These are phyloP conservation scores for Schizophyllum commune DNA, from an alignment of 1,284 basidiomycete species.

Conservation along the genomic window DNA sequence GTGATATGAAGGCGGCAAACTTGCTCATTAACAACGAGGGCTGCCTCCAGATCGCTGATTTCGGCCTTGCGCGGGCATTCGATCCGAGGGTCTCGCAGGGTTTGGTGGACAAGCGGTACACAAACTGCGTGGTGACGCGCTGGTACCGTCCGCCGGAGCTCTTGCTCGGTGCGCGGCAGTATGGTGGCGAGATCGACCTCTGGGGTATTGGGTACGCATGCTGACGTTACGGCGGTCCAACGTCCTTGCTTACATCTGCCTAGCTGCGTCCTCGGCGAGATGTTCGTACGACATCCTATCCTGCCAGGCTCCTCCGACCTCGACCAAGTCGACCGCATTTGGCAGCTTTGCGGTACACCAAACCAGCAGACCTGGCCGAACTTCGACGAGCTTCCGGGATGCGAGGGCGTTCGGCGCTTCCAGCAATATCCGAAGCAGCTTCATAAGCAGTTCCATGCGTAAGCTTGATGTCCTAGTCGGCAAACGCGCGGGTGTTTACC, in stretches of 20 bases:
- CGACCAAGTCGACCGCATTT: conserved; percentile 89
- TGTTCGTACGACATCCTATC: conserved; percentile 87
- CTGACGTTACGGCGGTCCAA: not conserved
- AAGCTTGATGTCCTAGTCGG: conserved; percentile 29
- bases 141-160: conserved; percentile 99
- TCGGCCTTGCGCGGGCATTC: conserved; percentile 85
- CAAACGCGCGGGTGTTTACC: conserved; percentile 7
- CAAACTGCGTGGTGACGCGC: conserved; percentile 96
- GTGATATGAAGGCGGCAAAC: conserved; percentile 99
- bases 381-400: conserved; percentile 71
- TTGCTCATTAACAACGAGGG: conserved; percentile 88
- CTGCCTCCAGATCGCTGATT: conserved; percentile 86
- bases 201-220: conserved; percentile 90
- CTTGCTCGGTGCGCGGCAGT: conserved; percentile 81
- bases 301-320: conserved; percentile 84
- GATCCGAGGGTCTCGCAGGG: conserved; percentile 42
- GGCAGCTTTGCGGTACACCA: conserved; percentile 82
- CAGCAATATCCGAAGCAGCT: conserved; percentile 38
- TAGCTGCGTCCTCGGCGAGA: conserved; percentile 92
- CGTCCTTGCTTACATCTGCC: conserved; percentile 3
- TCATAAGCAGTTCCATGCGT: conserved; percentile 48
- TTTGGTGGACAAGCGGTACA: conserved; percentile 68
- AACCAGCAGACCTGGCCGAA: conserved; percentile 81
- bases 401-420: conserved; percentile 70
- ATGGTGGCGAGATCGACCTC: conserved; percentile 92